A percentile compares a stretch with the other conserved stretches of the same genome.
Conservation (phyloP, 176 grass and related monocot genomes). For the Phoenix roebelenii region DNA sequence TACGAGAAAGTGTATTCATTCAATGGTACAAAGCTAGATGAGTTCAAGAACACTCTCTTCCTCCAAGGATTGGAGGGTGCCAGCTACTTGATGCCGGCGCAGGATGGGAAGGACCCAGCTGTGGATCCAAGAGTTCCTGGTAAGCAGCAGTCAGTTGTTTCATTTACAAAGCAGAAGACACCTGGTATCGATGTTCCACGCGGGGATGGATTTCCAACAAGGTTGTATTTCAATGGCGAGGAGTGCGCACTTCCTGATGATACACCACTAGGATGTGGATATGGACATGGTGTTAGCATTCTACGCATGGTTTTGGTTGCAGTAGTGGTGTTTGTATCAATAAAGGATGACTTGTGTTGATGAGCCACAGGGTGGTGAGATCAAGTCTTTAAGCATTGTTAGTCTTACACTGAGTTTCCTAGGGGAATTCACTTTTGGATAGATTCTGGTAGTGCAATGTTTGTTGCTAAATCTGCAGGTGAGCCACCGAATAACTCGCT, state of each 20-base stretch:
- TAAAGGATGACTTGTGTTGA: too few relatives aligned
- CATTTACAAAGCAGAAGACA: constrained; percentile 46
- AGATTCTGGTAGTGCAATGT: too few relatives aligned
- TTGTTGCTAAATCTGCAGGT: too few relatives aligned
- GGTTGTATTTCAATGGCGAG: constrained; percentile 76
- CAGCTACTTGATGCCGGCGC: constrained; percentile 36
- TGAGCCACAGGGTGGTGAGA: too few relatives aligned
- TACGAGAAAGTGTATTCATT: constrained; percentile 95
- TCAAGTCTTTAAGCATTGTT: too few relatives aligned
- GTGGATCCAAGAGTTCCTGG: constrained; percentile 39
- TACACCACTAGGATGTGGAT: constrained; percentile 30
- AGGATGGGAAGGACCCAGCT: constrained; percentile 27
- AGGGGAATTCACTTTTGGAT: too few relatives aligned
- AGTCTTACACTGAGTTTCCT: too few relatives aligned
- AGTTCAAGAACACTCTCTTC: constrained; percentile 58
- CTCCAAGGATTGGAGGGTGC: constrained; percentile 67
- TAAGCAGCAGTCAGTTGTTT: constrained; percentile 81
- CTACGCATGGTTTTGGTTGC: too few relatives aligned
- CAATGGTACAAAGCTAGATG: constrained; percentile 49
- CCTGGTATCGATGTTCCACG: constrained; percentile 38
- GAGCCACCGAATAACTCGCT: too few relatives aligned
- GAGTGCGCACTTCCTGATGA: constrained; percentile 62
- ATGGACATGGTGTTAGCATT: not conserved
- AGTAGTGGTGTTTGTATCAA: too few relatives aligned
- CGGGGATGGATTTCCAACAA: constrained; percentile 62